Conservation (phyloP, 2,329 filamentous ascomycete species). For the Colletotrichum sp. region DNA sequence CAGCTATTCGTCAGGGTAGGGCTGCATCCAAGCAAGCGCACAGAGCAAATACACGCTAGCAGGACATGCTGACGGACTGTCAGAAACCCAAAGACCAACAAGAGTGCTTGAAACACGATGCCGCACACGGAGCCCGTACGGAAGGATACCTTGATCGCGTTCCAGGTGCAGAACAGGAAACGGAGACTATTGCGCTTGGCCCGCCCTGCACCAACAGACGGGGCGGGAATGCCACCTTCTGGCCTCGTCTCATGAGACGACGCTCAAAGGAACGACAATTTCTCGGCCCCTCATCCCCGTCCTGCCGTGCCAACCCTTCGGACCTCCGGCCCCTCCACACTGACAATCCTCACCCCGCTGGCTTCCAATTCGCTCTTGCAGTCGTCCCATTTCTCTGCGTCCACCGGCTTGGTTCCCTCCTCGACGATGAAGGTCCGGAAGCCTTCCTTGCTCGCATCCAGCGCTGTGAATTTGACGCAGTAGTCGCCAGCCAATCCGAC, state of each 20-base stretch:
- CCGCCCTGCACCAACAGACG: background rate
- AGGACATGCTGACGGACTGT: background rate
- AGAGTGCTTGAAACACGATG: background rate
- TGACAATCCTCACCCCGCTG: slow-evolving; percentile 68
- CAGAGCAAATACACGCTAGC: background rate
- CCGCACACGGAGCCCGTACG: background rate
- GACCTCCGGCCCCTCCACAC: slow-evolving; percentile 61
- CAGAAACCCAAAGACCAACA: background rate
- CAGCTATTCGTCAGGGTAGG: background rate
- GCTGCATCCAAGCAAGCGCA: background rate
- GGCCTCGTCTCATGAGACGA: background rate
- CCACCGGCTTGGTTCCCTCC: slow-evolving; percentile 79
- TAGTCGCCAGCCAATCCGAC: slow-evolving; percentile 89
- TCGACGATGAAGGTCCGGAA: slow-evolving; percentile 79
- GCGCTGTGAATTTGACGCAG: slow-evolving; percentile 83
- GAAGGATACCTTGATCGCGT: slow-evolving; percentile 4
- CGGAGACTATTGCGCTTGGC: background rate
- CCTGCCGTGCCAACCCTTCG: slow-evolving; percentile 41
- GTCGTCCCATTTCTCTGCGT: slow-evolving; percentile 62
- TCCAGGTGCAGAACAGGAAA: background rate
- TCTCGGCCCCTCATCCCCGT: slow-evolving; percentile 5
- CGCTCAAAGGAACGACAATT: background rate
- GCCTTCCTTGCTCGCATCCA: slow-evolving; percentile 78
- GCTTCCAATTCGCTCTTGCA: slow-evolving; percentile 58
- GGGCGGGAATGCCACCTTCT: background rate